Conservation (phyloP, 352 stramenopile species). For the Pythium rhizo-oryzae region DNA sequence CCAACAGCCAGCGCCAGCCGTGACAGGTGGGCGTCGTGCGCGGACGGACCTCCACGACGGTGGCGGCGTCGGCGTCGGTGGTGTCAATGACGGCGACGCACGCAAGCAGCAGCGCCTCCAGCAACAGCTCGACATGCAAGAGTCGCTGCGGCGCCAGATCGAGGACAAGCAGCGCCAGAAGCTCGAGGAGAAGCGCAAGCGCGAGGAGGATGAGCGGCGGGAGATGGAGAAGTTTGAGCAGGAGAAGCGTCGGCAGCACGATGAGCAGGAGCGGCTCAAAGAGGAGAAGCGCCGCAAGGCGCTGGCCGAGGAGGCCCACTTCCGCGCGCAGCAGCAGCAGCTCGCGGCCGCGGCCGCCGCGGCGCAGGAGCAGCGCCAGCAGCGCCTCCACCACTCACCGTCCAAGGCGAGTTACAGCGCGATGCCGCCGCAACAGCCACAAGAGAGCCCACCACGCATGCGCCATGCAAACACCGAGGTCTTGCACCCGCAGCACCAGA, state of each 20-base stretch:
- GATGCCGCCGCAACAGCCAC: background rate
- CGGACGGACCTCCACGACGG: conserved; percentile 40
- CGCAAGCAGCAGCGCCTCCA: conserved; percentile 22
- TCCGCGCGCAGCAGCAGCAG: conserved; percentile 39
- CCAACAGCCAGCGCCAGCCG: background rate
- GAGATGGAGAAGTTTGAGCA: conserved; percentile 57
- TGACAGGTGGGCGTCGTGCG: conserved; percentile 5
- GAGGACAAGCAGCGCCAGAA: conserved; percentile 71
- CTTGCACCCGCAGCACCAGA: background rate
- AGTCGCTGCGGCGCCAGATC: conserved; percentile 53
- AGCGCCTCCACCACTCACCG: conserved; percentile 28
- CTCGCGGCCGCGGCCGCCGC: conserved; percentile 34
- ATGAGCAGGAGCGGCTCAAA: conserved; percentile 46
- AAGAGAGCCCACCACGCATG: background rate
- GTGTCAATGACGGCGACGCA: conserved; percentile 17
- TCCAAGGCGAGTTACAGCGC: background rate
- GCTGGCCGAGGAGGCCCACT: conserved; percentile 40
- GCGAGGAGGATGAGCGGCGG: conserved; percentile 61
- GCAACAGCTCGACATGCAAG: conserved; percentile 55
- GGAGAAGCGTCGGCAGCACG: conserved; percentile 44
- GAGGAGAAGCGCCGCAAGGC: conserved; percentile 53
- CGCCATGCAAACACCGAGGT: background rate
- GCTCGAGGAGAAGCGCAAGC: conserved; percentile 48
- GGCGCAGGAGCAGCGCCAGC: conserved; percentile 36
- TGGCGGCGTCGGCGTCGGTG: background rate